Evolutionary conservation across 164 flowering plant species (phyloP), one percentile per base, ranked within the genome.

Genomic region (Stephania yunnanensis): DNA sequence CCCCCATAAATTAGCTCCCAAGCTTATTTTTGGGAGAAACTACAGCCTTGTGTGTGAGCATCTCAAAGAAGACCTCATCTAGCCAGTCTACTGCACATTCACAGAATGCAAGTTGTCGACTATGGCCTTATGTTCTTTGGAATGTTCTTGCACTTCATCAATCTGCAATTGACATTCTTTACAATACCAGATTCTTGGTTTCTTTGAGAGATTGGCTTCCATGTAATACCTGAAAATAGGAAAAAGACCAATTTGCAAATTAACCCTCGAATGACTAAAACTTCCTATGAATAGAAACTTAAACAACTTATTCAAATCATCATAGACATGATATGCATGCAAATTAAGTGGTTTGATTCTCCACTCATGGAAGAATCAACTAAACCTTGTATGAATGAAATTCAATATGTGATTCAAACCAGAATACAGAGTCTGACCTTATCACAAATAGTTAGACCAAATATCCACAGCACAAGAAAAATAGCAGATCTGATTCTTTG

Each of bases 141-240:
- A 11, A 13, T 71, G 45, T 42, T 71, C 30, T 10, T 20, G 1
- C 42, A 52, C 64, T 50, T 17, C 25, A 8, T 19, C 64, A 71
- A 50, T 30, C 17, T 72, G 46, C 20, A 11, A 19, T 17, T 12
- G 74, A 42, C 74, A 73, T 73, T 68, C 17, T 73, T 73, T 68
- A 75, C 77, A 75, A 55, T 17, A 10, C 77, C 77, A 75, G 2
- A 10, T 12, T 12, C 44, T 20, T 42, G 68, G 73, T 44, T 58
- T 11, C 19, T 20, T 30, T 4, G 7, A 0, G 45, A 55, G 72
- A 2, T 20, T 5, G 53, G 30, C 15, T 22, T 7, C 42, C 73
- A 70, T 75, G 68, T 73, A 75, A 75, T 75, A 75, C 13, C 77
- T 75, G 77, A 31, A 73, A 36, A 73, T n/a, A 15, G 42, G 61